A percentile compares a stretch with the other conserved stretches of the same genome.
Conservation (phyloP, 139 green algal species). For the Deuterostichococcus epilithicus region DNA sequence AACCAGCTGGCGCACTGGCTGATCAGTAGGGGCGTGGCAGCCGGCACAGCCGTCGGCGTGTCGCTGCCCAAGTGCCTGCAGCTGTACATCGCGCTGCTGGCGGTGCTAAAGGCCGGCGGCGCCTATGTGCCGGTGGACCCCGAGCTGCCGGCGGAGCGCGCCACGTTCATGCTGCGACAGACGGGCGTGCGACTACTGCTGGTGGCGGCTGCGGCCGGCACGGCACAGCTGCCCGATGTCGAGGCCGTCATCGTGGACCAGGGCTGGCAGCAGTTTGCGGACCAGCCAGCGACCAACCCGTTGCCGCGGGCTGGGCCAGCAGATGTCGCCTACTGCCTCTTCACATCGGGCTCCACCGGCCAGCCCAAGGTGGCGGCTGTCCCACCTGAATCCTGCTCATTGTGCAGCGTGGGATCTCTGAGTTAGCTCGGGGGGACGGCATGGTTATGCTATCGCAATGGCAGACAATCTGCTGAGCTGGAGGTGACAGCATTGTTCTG, state of each 20-base stretch:
- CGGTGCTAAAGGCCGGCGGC: constrained; percentile 42
- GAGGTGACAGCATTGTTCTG: too few relatives aligned
- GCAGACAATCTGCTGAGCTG: too few relatives aligned
- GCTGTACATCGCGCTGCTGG: constrained; percentile 37
- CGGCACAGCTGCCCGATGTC: not conserved
- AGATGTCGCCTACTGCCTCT: constrained; percentile 54
- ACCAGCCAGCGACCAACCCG: not conserved
- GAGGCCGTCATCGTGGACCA: constrained; percentile 10
- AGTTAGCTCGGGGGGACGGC: constrained; percentile 18
- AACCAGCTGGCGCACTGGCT: constrained; percentile 39
- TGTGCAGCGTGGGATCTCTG: constrained; percentile 15
- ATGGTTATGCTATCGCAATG: too few relatives aligned
- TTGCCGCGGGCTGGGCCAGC: not conserved
- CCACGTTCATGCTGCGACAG: constrained; percentile 25
- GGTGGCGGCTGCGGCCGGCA: not conserved
- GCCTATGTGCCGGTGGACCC: constrained; percentile 58
- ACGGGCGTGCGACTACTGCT: not conserved
- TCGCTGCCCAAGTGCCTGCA: constrained; percentile 36
- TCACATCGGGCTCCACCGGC: constrained; percentile 60
- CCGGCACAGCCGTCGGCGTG: constrained; percentile 28
- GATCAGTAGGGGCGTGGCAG: constrained; percentile 2
- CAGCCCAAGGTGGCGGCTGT: constrained; percentile 46
- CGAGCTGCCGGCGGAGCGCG: constrained; percentile 36
- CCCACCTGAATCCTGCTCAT: constrained; percentile 19
- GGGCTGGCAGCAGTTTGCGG: not conserved